Conservation (phyloP, 148 eudicot genomes). For the Polygonum maritimum region DNA sequence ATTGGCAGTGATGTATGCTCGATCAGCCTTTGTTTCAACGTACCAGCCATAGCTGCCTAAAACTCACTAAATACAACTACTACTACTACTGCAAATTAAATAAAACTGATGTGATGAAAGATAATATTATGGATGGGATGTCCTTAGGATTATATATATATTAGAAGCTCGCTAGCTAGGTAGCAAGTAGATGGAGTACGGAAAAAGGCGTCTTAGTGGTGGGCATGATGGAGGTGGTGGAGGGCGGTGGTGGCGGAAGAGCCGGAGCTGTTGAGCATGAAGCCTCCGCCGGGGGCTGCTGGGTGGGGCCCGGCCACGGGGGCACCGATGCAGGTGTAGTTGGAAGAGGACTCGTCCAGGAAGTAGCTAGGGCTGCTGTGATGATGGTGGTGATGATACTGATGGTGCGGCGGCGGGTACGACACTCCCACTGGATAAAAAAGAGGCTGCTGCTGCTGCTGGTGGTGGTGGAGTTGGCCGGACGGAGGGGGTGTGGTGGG, state of each 20-base stretch:
- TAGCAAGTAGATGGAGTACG: too few species aligned
- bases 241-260: background rate
- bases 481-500: conserved; percentile 16
- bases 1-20: background rate
- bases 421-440: conserved; percentile 14
- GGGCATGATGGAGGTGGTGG: background rate
- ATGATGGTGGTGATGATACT: conserved; percentile 20
- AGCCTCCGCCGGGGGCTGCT: background rate
- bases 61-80: background rate
- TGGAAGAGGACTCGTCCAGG: conserved; percentile 13
- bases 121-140: background rate
- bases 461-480: conserved; percentile 23
- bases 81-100: background rate
- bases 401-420: background rate
- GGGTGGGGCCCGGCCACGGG: conserved; percentile 28
- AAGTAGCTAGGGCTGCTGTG: conserved; percentile 17
- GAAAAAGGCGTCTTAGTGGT: background rate
- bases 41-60: conserved; percentile 16
- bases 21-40: conserved; percentile 11
- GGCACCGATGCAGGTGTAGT: conserved; percentile 74
- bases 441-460: conserved; percentile 23
- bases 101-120: background rate
- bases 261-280: conserved; percentile 5
- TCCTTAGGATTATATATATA: background rate
- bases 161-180: background rate